Conservation (phyloP, 257 asterid species). For the Rauvolfia tetraphylla region DNA sequence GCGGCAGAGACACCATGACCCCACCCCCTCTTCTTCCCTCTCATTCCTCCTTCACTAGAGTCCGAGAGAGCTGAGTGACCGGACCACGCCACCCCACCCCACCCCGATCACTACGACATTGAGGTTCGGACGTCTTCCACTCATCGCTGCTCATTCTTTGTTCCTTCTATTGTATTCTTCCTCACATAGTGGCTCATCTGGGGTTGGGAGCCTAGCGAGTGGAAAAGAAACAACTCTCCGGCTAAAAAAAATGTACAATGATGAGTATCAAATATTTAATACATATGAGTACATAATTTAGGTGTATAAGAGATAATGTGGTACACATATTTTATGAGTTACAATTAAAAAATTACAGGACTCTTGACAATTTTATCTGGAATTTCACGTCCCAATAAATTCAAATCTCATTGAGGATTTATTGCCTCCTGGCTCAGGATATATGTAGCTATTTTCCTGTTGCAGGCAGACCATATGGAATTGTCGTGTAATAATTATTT, state of each 20-base stretch:
- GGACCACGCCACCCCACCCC: too few relatives aligned
- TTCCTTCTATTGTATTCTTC: neutral
- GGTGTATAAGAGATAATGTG: too few relatives aligned
- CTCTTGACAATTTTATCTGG: too few relatives aligned
- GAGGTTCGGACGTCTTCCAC: conserved; percentile 13
- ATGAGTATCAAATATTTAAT: too few relatives aligned
- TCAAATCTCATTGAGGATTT: neutral
- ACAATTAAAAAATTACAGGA: too few relatives aligned
- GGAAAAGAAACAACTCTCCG: too few relatives aligned
- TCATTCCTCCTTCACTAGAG: neutral
- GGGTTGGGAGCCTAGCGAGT: neutral
- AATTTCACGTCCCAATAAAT: neutral
- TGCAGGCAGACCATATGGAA: neutral
- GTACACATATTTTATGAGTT: too few relatives aligned
- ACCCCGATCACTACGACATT: too few relatives aligned
- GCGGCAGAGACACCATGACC: conserved; percentile 51
- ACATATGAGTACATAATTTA: too few relatives aligned
- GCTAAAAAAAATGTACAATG: too few relatives aligned
- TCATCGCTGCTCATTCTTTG: conserved; percentile 14
- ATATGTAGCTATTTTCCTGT: neutral
- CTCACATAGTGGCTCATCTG: neutral
- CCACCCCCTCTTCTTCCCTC: conserved; percentile 26
- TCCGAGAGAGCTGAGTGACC: neutral
- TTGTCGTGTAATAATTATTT: neutral
- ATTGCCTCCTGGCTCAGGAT: too few relatives aligned